These are phyloP conservation scores for Cyclaneusma minus DNA, from an alignment of 2,329 filamentous ascomycete genomes.

Conservation along the genomic window DNA sequence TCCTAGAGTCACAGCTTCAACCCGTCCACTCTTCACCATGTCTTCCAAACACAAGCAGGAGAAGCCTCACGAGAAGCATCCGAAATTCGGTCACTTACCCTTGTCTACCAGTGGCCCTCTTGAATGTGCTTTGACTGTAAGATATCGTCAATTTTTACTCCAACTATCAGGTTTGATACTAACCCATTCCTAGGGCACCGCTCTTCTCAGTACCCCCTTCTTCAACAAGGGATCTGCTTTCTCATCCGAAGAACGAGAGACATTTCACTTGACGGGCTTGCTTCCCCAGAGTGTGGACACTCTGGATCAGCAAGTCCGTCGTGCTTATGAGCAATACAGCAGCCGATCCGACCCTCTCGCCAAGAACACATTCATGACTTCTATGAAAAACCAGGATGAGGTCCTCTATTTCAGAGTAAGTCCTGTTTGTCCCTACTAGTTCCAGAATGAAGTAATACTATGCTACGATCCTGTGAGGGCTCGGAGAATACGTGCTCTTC, in stretches of 20 bases:
- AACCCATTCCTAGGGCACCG: no score
- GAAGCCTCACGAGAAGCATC: slow-evolving; percentile 12
- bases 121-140: slow-evolving; percentile 30
- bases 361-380: slow-evolving; percentile 81
- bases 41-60: slow-evolving; percentile 9
- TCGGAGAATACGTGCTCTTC: neutral
- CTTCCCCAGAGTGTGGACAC: slow-evolving; percentile 59
- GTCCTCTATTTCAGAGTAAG: slow-evolving; percentile 63
- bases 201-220: slow-evolving; percentile 46
- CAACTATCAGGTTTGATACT: no score
- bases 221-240: slow-evolving; percentile 82
- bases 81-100: slow-evolving; percentile 28
- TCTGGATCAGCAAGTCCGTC: slow-evolving; percentile 58
- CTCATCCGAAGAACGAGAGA: slow-evolving; percentile 46
- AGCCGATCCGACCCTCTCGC: slow-evolving; percentile 47
- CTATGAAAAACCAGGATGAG: slow-evolving; percentile 72
- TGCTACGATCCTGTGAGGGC: slow-evolving; percentile 1
- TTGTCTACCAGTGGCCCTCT: slow-evolving; percentile 31
- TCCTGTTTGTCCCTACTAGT: slow-evolving; percentile 1
- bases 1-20: no score
- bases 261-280: slow-evolving; percentile 58
- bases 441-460: neutral
- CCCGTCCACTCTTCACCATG: no score
- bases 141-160: no score
- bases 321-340: slow-evolving; percentile 70